Evolutionary conservation across 2,329 filamentous ascomycete species (phyloP).

Genomic region (Clarireedia paspali): DNA sequence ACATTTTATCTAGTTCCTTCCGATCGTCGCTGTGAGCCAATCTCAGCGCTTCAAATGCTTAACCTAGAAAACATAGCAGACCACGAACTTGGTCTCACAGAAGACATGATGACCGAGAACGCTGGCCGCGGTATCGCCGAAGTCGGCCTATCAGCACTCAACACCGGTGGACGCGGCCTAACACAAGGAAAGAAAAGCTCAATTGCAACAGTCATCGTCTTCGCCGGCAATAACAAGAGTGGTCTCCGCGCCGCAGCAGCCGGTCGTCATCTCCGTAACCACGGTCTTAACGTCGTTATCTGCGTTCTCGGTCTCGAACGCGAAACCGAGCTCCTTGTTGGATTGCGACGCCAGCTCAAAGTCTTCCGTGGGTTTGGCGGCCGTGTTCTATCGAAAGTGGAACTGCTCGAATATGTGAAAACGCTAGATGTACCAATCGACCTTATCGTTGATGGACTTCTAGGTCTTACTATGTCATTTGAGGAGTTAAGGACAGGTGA

Average conservation of each 20-base stretch:
- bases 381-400: slow-evolving; percentile 54
- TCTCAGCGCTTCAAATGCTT: slow-evolving; percentile 75
- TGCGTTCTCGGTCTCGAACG: slow-evolving; percentile 81
- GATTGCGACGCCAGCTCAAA: slow-evolving; percentile 71
- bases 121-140: slow-evolving; percentile 84
- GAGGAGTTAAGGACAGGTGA: slow-evolving; percentile 79
- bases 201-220: slow-evolving; percentile 49
- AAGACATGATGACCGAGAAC: slow-evolving; percentile 88
- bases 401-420: slow-evolving; percentile 54
- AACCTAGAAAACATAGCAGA: slow-evolving; percentile 88
- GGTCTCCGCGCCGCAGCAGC: slow-evolving; percentile 80
- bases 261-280: slow-evolving; percentile 78
- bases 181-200: slow-evolving; percentile 31
- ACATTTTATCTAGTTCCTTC: slow-evolving; percentile 46
- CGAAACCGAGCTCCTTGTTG: slow-evolving; percentile 72
- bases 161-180: slow-evolving; percentile 31
- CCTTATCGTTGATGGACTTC: slow-evolving; percentile 79
- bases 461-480: slow-evolving; percentile 81
- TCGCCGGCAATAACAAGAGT: slow-evolving; percentile 94
- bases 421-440: slow-evolving; percentile 58
- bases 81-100: slow-evolving; percentile 76
- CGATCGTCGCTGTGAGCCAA: slow-evolving; percentile 51
- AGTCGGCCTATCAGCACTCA: slow-evolving; percentile 64
- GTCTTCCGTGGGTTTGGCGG: slow-evolving; percentile 81
- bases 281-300: slow-evolving; percentile 71